These are phyloP conservation scores for Aspergillus flavus DNA, from an alignment of 2,329 filamentous ascomycete genomes.

Conservation along the genomic window DNA sequence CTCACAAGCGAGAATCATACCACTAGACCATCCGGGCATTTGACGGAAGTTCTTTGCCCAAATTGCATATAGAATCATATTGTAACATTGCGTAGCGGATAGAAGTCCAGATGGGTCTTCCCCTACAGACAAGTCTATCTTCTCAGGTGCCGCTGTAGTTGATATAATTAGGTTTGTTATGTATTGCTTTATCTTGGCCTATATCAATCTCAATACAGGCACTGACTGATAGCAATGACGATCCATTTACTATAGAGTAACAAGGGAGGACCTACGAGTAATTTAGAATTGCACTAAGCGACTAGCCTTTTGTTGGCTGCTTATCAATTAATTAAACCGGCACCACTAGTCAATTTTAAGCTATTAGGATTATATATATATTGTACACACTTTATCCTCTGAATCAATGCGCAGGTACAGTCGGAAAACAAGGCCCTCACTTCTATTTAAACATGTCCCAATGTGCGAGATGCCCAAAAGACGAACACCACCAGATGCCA, in stretches of 20 bases:
- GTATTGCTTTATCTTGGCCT: too few relatives aligned
- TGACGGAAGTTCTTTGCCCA: too few relatives aligned
- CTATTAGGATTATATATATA: constrained; percentile 8
- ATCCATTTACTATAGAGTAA: too few relatives aligned
- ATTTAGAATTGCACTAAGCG: neutral
- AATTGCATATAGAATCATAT: too few relatives aligned
- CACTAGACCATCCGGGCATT: neutral
- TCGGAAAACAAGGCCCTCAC: constrained; percentile 4
- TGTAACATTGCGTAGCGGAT: too few relatives aligned
- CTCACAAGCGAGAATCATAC: neutral
- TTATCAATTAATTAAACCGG: constrained; percentile 5
- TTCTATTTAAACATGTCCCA: constrained; percentile 8
- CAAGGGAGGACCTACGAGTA: too few relatives aligned
- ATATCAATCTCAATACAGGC: too few relatives aligned
- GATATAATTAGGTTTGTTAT: too few relatives aligned
- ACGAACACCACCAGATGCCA: constrained; percentile 7
- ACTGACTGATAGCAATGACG: too few relatives aligned
- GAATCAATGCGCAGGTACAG: neutral
- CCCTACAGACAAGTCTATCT: too few relatives aligned
- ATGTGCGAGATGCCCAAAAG: neutral
- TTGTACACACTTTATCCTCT: constrained; percentile 1
- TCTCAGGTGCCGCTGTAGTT: too few relatives aligned
- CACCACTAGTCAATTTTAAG: neutral
- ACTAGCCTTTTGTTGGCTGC: neutral
- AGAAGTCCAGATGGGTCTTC: too few relatives aligned